Conservation (phyloP, 1,139 yeast genomes). For the Pneumocystis canis region DNA sequence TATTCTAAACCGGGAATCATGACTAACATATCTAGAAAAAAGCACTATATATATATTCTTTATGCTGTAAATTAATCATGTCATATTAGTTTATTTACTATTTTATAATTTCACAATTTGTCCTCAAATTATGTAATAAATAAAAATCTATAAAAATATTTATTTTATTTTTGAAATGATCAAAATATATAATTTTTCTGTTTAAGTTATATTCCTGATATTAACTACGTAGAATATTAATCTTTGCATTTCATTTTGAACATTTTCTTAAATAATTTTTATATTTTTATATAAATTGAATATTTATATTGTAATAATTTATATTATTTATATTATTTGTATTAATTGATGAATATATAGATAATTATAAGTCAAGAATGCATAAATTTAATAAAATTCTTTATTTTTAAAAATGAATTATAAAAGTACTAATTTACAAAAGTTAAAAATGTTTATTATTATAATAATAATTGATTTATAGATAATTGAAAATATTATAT, state of each 20-base stretch:
- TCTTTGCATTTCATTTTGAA: conserved; percentile 26
- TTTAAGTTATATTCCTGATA: neutral
- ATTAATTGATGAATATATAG: too few species aligned
- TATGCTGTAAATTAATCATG: neutral
- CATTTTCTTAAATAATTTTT: conserved; percentile 58
- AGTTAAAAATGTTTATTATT: too few species aligned
- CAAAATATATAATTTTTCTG: neutral
- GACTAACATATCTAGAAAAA: neutral
- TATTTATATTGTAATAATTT: too few species aligned
- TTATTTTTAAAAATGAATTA: too few species aligned
- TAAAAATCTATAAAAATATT: neutral
- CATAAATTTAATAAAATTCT: too few species aligned
- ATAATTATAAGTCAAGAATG: too few species aligned
- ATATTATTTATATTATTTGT: too few species aligned
- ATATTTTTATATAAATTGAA: too few species aligned
- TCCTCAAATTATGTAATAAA: neutral
- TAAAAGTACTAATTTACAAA: conserved; percentile 18
- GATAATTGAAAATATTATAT: too few species aligned
- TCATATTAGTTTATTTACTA: neutral
- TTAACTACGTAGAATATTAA: neutral
- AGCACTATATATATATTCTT: neutral
- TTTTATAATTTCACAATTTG: neutral
- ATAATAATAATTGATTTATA: too few species aligned
- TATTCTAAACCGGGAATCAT: neutral
- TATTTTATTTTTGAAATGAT: neutral